Percentiles rank a stretch among this genome's conserved stretches.
Evolutionary conservation across 208 protist species (phyloP).

Genomic region (Leishmania aethiopica): DNA sequence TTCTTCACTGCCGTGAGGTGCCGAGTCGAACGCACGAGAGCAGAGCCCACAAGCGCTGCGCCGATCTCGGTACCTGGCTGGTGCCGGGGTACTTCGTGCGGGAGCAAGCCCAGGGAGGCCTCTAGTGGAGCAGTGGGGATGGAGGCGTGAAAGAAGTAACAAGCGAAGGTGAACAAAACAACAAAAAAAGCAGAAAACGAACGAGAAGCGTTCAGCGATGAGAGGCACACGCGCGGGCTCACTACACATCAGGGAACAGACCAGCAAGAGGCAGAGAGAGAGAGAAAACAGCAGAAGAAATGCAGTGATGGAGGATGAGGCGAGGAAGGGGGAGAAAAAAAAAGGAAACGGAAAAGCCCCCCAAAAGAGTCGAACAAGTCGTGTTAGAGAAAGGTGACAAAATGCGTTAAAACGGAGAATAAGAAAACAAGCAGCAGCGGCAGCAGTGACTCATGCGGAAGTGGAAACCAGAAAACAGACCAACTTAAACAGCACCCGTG

Average conservation of each 20-base stretch:
- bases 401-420: neutral
- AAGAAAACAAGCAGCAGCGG: neutral
- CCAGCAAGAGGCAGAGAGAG: neutral
- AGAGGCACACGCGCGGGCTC: neutral
- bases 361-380: neutral
- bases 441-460: too few species aligned
- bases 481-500: neutral
- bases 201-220: neutral
- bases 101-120: neutral
- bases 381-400: neutral
- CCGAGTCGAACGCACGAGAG: neutral
- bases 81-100: neutral
- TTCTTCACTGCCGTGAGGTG: neutral
- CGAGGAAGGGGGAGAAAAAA: neutral
- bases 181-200: neutral
- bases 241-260: neutral
- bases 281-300: slow-evolving; percentile 7
- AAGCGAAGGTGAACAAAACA: neutral
- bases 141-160: slow-evolving; percentile 18
- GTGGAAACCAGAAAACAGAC: neutral
- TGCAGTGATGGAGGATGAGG: neutral
- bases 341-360: neutral
- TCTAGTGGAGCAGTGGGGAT: neutral
- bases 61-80: neutral
- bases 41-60: neutral